A percentile compares a stretch with the other conserved stretches of the same genome.
Conservation (phyloP, 495 filamentous ascomycete genomes). For the Tuber magnatum region DNA sequence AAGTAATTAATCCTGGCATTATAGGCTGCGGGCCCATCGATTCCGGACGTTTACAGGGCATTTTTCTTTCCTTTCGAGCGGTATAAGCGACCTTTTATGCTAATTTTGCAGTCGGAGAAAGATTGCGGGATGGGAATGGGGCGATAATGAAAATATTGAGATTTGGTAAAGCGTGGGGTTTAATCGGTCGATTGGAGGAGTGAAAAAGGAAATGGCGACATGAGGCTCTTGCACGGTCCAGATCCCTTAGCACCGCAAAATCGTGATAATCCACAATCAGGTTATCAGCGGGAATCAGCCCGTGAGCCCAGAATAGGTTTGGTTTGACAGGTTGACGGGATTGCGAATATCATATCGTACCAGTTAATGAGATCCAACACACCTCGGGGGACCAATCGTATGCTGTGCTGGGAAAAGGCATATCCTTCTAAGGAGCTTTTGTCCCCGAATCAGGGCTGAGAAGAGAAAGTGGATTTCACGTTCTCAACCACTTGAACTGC, state of each 20-base stretch:
- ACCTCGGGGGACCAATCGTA: no score
- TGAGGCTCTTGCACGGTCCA: not conserved
- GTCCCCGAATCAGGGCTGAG: no score
- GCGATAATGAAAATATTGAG: not conserved
- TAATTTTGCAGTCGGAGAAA: not conserved
- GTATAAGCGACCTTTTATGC: not conserved
- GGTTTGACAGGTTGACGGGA: no score
- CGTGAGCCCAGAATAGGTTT: no score
- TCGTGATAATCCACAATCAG: no score
- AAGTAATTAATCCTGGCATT: slow-evolving; percentile 46
- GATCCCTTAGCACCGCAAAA: not conserved
- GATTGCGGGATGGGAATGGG: not conserved
- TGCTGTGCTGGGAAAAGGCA: no score
- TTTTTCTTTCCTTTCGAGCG: not conserved
- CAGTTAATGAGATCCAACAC: no score
- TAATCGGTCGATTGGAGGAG: not conserved
- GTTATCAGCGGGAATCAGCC: no score
- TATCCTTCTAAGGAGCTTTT: no score
- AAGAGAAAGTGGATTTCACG: no score
- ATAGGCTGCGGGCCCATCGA: not conserved
- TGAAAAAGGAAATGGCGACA: not conserved
- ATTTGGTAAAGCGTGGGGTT: not conserved
- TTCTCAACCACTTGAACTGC: no score
- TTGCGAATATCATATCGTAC: no score
- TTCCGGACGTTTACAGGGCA: not conserved